Percentiles rank a stretch among this genome's conserved stretches.
Conservation (phyloP, 2,329 filamentous ascomycete species). For the Diaporthe citriasiana region DNA sequence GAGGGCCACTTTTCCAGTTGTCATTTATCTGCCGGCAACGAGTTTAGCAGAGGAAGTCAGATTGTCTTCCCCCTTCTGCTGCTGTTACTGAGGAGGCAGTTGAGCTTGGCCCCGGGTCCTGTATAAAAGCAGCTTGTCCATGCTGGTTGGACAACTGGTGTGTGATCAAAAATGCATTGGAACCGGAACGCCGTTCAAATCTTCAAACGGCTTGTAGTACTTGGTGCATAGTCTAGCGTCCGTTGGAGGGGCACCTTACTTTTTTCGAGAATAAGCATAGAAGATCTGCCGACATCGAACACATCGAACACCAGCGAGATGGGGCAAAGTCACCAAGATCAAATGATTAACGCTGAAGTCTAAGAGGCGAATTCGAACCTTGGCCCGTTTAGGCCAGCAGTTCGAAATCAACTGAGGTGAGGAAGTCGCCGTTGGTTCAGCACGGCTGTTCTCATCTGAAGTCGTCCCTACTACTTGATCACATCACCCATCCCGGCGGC, state of each 20-base stretch:
- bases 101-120: not conserved
- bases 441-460: slow-evolving; percentile 31
- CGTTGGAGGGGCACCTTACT: not conserved
- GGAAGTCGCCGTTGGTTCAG: slow-evolving; percentile 10
- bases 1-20: slow-evolving; percentile 3
- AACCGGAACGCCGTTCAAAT: not conserved
- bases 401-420: slow-evolving; percentile 16
- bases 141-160: not conserved
- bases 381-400: slow-evolving; percentile 25
- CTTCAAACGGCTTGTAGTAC: not conserved
- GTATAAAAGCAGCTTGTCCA: not conserved
- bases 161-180: not conserved
- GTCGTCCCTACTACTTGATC: not conserved
- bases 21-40: not conserved
- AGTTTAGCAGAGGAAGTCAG: not conserved
- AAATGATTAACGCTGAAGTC: slow-evolving; percentile 8
- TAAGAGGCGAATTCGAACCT: not conserved
- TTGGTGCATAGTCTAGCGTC: not conserved
- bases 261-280: slow-evolving; percentile 24
- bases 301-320: slow-evolving; percentile 17
- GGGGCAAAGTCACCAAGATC: slow-evolving; percentile 16
- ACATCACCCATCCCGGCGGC: not conserved
- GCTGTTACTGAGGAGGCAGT: not conserved
- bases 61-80: not conserved
- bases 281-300: slow-evolving; percentile 26